A percentile compares a stretch with the other conserved stretches of the same genome.
These are phyloP conservation scores for Dendrostoma leiphaemia DNA, from an alignment of 2,329 filamentous ascomycete species.

Conservation along the genomic window DNA sequence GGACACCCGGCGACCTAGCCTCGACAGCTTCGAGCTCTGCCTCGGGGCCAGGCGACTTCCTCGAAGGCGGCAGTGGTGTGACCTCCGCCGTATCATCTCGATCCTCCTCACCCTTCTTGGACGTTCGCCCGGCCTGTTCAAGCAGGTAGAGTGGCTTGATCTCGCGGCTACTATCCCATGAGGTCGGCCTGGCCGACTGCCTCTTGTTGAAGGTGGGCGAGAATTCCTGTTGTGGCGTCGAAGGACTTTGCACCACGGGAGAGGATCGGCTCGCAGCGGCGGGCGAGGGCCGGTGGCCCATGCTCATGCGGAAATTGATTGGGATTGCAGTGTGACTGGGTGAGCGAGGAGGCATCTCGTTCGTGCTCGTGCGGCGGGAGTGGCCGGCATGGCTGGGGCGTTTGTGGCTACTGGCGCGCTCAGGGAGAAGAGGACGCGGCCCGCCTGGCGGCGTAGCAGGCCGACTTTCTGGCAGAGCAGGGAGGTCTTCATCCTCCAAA, in stretches of 20 bases:
- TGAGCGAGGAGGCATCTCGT: conserved; percentile 47
- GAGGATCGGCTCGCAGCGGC: conserved; percentile 38
- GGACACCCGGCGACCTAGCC: conserved; percentile 16
- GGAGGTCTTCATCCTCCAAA: conserved; percentile 40
- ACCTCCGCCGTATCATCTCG: conserved; percentile 45
- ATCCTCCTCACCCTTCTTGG: conserved; percentile 17
- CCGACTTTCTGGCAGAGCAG: conserved; percentile 58
- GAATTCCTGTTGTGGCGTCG: conserved; percentile 18
- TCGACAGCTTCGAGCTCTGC: conserved; percentile 29
- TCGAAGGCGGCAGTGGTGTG: conserved; percentile 36
- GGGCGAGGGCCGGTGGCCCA: conserved; percentile 44
- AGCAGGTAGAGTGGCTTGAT: conserved; percentile 82
- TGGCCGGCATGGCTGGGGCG: conserved; percentile 29
- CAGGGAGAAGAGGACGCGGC: conserved; percentile 39
- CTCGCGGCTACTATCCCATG: conserved; percentile 65
- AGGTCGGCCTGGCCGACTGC: conserved; percentile 46
- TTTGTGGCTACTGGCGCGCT: conserved; percentile 28
- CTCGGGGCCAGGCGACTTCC: conserved; percentile 33
- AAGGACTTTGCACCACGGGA: conserved; percentile 15
- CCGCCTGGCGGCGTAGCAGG: conserved; percentile 53
- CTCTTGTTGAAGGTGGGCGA: conserved; percentile 1
- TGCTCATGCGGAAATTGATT: conserved; percentile 48
- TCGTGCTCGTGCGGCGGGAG: conserved; percentile 46
- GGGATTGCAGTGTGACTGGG: conserved; percentile 59
- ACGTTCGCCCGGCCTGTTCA: conserved; percentile 50